These are phyloP conservation scores for Aureobasidium sp. DNA, from an alignment of 2,329 filamentous ascomycete species.

Conservation along the genomic window DNA sequence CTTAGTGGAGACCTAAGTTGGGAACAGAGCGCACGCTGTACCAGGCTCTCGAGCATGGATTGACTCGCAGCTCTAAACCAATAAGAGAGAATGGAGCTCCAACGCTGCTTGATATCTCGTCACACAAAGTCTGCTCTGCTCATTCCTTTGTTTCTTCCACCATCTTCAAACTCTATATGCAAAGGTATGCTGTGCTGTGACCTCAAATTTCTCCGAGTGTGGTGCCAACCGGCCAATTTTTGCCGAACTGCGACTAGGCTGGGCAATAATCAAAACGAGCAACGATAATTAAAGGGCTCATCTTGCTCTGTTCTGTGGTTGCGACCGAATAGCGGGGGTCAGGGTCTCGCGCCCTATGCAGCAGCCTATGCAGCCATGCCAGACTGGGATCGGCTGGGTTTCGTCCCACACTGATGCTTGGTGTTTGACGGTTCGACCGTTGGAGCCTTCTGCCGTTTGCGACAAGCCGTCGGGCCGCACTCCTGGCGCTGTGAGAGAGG, in stretches of 20 bases:
- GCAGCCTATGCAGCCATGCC: not conserved
- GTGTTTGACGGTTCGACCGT: slow-evolving; percentile 9
- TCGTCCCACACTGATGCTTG: slow-evolving; percentile 12
- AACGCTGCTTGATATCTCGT: slow-evolving; percentile 24
- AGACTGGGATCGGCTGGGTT: slow-evolving; percentile 9
- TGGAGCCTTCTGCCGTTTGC: slow-evolving; percentile 5
- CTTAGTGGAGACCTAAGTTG: slow-evolving; percentile 8
- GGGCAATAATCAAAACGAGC: slow-evolving; percentile 5
- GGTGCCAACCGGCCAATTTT: not conserved
- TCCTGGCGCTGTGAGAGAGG: slow-evolving; percentile 2
- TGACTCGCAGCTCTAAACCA: slow-evolving; percentile 3
- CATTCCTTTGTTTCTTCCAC: not conserved
- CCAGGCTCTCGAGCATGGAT: not conserved
- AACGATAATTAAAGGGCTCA: slow-evolving; percentile 8
- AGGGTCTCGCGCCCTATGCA: slow-evolving; percentile 9
- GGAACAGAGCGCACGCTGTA: slow-evolving; percentile 3
- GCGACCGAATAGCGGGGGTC: slow-evolving; percentile 10
- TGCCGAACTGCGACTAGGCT: not conserved
- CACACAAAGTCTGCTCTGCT: not conserved
- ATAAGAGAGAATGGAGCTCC: slow-evolving; percentile 18
- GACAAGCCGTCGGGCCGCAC: slow-evolving; percentile 8
- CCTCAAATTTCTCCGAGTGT: not conserved
- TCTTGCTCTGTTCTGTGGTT: not conserved
- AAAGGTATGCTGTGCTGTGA: not conserved
- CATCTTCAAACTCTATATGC: not conserved